These are phyloP conservation scores for Gynochthodes officinalis DNA, from an alignment of 257 asterid genomes.

Conservation along the genomic window DNA sequence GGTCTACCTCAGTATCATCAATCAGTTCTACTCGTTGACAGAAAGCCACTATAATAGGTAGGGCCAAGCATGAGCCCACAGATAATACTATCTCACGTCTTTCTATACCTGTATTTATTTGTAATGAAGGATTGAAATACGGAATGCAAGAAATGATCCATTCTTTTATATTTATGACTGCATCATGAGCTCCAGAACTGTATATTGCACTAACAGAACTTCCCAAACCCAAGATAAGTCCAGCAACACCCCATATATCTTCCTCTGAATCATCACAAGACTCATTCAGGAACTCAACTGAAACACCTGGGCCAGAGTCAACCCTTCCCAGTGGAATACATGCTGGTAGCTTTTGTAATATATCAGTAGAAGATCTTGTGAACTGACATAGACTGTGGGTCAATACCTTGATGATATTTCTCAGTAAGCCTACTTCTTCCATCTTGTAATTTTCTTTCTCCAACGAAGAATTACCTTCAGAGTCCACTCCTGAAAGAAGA, in stretches of 20 bases:
- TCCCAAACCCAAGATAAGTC: constrained; percentile 82
- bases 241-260: constrained; percentile 84
- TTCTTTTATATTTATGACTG: constrained; percentile 55
- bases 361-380: constrained; percentile 51
- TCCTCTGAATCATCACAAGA: constrained; percentile 51
- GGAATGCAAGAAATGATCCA: constrained; percentile 69
- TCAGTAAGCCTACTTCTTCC: constrained; percentile 58
- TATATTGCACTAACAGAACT: constrained; percentile 73
- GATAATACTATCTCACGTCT: constrained; percentile 40
- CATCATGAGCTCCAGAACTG: constrained; percentile 68
- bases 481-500: constrained; percentile 62
- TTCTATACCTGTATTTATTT: constrained; percentile 24
- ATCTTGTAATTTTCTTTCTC: constrained; percentile 42
- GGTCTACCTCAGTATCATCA: constrained; percentile 57
- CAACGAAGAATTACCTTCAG: constrained; percentile 37
- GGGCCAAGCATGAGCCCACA: constrained; percentile 76
- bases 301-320: constrained; percentile 27
- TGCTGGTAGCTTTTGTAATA: constrained; percentile 44
- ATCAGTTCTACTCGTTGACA: constrained; percentile 76
- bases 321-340: constrained; percentile 48
- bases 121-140: constrained; percentile 27
- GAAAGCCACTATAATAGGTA: constrained; percentile 63
- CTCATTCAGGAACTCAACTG: constrained; percentile 34
- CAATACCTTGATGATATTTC: constrained; percentile 58
- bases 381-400: constrained; percentile 59